Evolutionary conservation across 495 filamentous ascomycete genomes (phyloP).

Genomic region (Aspergillus kassunensis): DNA sequence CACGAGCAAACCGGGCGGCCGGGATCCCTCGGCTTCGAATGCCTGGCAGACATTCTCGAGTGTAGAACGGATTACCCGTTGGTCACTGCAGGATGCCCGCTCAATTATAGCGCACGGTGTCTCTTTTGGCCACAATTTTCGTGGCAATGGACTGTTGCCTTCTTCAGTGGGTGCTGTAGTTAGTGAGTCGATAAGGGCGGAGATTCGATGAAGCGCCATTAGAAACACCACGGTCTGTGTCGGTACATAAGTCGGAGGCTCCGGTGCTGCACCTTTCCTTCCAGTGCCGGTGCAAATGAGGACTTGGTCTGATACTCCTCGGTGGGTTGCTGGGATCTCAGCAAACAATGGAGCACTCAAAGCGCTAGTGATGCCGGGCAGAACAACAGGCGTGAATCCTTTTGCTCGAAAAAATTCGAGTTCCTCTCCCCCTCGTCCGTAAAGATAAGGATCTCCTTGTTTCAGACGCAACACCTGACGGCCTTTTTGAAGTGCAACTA

Average conservation of each 20-base stretch:
- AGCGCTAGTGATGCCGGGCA: slow-evolving; percentile 88
- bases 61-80: slow-evolving; percentile 85
- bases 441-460: slow-evolving; percentile 95
- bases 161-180: slow-evolving; percentile 34
- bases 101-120: slow-evolving; percentile 92
- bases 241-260: slow-evolving; percentile 71
- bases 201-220: slow-evolving; percentile 88
- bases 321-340: slow-evolving; percentile 80
- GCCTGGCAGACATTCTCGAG: slow-evolving; percentile 73
- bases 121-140: slow-evolving; percentile 43
- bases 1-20: slow-evolving; percentile 89
- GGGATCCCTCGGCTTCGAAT: slow-evolving; percentile 82
- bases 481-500: slow-evolving; percentile 66
- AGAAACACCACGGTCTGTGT: slow-evolving; percentile 88
- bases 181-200: slow-evolving; percentile 62
- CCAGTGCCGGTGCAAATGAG: slow-evolving; percentile 94
- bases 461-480: slow-evolving; percentile 83
- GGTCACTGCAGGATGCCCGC: slow-evolving; percentile 90
- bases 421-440: slow-evolving; percentile 91
- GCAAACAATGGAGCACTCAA: slow-evolving; percentile 86
- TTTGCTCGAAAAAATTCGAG: slow-evolving; percentile 74
- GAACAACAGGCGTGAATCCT: slow-evolving; percentile 66
- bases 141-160: slow-evolving; percentile 7
- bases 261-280: slow-evolving; percentile 77
- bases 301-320: slow-evolving; percentile 86